A percentile compares a stretch with the other conserved stretches of the same genome.
Conservation (phyloP, 176 grass and related monocot genomes). For the Aegilops umbellulata region DNA sequence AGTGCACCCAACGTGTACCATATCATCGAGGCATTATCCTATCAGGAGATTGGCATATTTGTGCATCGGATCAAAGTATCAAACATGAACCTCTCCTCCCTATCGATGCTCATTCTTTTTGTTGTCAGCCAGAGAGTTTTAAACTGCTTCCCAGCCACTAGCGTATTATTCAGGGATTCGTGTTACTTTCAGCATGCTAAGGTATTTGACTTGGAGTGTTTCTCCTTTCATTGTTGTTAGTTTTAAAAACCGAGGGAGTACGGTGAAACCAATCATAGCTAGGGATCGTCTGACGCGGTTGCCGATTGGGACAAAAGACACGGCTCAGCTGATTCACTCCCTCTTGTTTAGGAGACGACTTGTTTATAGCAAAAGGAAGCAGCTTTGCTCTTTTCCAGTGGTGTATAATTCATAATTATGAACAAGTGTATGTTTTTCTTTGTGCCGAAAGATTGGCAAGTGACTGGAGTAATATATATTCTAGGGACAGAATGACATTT, state of each 20-base stretch:
- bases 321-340: not conserved
- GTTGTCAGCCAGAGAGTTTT: not conserved
- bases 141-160: not conserved
- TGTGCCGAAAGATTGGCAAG: not conserved
- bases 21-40: not conserved
- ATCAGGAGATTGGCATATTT: not conserved
- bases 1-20: not conserved
- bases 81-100: not conserved
- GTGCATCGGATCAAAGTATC: conserved; percentile 1
- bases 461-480: not conserved
- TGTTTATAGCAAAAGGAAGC: conserved; percentile 17
- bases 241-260: conserved; percentile 7
- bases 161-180: not conserved
- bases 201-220: conserved; percentile 26
- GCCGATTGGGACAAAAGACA: not conserved
- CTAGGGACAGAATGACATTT: not conserved
- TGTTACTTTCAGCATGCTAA: conserved; percentile 24
- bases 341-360: not conserved
- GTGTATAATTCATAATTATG: conserved; percentile 13
- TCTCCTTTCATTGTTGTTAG: not conserved
- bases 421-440: not conserved
- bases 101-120: not conserved
- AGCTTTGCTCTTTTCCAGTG: conserved; percentile 27
- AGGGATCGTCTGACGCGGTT: not conserved
- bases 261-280: conserved; percentile 3